Base-by-base conservation (phyloP, 495 filamentous ascomycete genomes). In the Annulohypoxylon nitens region DNA sequence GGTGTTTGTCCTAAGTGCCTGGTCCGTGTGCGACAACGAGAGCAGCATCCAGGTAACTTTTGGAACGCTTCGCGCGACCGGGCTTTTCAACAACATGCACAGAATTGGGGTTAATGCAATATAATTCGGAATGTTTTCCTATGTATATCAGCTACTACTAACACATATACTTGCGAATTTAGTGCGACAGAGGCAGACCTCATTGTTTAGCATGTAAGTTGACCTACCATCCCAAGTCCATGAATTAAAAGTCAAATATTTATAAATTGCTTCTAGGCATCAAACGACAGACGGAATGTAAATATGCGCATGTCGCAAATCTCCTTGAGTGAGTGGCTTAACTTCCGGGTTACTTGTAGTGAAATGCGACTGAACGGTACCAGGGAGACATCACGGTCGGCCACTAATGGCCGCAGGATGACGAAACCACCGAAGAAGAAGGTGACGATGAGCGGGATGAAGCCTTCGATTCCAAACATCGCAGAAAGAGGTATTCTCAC, bases 251-350 rank as follows among this genome's bases (percentile, higher is more conserved):
- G 30, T 57, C 33, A 45, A 4, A 26, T 54, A 33, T 9, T 60
- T 26, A 58, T 60, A 16, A 55, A 20, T 45, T 11, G 7, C 30
- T 57, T 75, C 37, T 43, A 88, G 86, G 86, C 76, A 85, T 91
- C 68, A 92, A 92, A 79, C 84, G 91, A 12, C 67, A 91, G 80
- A 90, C 90, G 0, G 85, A 89, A 64, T 93, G 91, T 79, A 83
- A 86, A 75, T 92, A 92, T 83, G 90, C 88, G 5, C 84, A 85
- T 57, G 86, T 91, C 39, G 91, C 91, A 34, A 90, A 92, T 76
- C 79, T 92, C 20, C 85, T 92, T 7, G 90, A 91, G 89, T 90
- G 71, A 81, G 86, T 85, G 2, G 16, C 14, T 20, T 4, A 39
- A 23, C 16, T 48, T 16, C 12, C 18, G 37, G 36, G 20, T 12